These are phyloP conservation scores for Paramarasmius palmivorus DNA, from an alignment of 1,284 basidiomycete genomes.

Conservation along the genomic window DNA sequence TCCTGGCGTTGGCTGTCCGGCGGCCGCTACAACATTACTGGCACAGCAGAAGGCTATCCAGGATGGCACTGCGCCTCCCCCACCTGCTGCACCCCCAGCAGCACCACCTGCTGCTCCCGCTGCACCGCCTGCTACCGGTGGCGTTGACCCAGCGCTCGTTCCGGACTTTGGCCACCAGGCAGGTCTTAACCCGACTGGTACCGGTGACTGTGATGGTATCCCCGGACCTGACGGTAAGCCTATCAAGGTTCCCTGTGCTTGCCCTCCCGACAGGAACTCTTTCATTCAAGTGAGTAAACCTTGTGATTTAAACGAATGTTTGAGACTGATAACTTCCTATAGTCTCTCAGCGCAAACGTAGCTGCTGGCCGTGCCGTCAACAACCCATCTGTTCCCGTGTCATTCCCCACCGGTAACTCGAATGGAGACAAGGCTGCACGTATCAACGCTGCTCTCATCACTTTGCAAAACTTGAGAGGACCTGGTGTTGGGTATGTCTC, in stretches of 20 bases:
- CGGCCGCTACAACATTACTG: conserved; percentile 49
- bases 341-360: conserved; percentile 42
- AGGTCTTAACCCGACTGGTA: conserved; percentile 22
- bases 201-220: conserved; percentile 23
- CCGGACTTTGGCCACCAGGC: conserved; percentile 21
- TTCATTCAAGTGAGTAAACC: conserved; percentile 36
- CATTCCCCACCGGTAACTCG: conserved; percentile 44
- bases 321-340: neutral
- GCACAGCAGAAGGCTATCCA: conserved; percentile 47
- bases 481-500: conserved; percentile 35
- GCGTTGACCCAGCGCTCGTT: conserved; percentile 15
- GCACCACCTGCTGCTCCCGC: conserved; percentile 11
- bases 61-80: conserved; percentile 25
- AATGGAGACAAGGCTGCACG: conserved; percentile 38
- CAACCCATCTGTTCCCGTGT: conserved; percentile 42
- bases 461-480: conserved; percentile 38
- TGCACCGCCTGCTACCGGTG: conserved; percentile 13
- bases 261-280: conserved; percentile 29
- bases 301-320: neutral
- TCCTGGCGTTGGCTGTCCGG: conserved; percentile 53
- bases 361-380: conserved; percentile 45
- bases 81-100: conserved; percentile 13
- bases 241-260: conserved; percentile 21
- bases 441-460: conserved; percentile 34
- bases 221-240: conserved; percentile 7